Conservation (phyloP, 75 land plant species). For the Sequoia sempervirens region DNA sequence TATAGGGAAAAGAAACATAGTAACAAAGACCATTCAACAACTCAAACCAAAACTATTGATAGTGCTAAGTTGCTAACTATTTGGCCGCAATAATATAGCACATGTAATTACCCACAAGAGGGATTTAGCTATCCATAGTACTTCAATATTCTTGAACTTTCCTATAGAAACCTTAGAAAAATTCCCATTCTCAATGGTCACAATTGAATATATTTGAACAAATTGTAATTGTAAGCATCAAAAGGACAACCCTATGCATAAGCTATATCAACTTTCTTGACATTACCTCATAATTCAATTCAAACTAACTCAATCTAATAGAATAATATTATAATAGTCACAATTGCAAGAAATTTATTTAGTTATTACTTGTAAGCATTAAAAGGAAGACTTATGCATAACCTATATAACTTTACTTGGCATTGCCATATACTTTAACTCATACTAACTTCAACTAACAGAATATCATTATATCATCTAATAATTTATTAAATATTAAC, state of each 20-base stretch:
- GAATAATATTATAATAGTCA: no score
- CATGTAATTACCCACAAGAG: background rate
- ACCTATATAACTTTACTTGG: no score
- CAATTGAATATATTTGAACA: background rate
- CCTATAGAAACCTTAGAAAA: background rate
- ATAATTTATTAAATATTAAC: background rate
- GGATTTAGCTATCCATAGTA: background rate
- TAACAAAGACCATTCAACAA: no score
- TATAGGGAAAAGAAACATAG: no score
- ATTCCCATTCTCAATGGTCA: background rate
- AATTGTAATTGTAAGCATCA: background rate
- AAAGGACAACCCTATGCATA: background rate
- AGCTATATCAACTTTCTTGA: background rate
- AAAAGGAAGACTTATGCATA: no score
- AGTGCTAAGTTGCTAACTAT: no score
- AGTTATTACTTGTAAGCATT: no score
- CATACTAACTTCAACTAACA: background rate
- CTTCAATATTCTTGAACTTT: background rate
- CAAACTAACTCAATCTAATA: background rate
- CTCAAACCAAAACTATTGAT: no score
- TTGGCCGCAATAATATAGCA: no score
- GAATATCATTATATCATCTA: background rate
- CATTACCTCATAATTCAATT: background rate
- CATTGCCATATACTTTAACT: no score
- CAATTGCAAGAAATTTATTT: no score